Conservation (phyloP, 345 rosid genomes). For the Syzygium jambos region DNA sequence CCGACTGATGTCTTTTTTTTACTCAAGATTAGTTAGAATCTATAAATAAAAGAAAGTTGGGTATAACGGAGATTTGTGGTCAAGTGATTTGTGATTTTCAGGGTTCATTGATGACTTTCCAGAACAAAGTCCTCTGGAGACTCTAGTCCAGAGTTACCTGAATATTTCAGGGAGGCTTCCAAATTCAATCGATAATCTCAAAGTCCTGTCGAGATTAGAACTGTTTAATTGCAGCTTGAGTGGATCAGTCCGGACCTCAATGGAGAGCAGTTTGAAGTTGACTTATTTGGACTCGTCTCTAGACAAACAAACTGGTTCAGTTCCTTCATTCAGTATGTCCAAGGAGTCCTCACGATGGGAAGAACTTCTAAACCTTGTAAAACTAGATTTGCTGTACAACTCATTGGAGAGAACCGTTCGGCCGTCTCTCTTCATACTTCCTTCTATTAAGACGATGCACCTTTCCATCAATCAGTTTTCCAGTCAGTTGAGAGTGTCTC, state of each 20-base stretch:
- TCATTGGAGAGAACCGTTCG: constrained; percentile 20
- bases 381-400: constrained; percentile 16
- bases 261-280: constrained; percentile 10
- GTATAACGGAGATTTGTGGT: no score
- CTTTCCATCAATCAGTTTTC: constrained; percentile 11
- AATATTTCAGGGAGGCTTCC: no score
- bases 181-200: no score
- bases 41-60: no score
- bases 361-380: constrained; percentile 10
- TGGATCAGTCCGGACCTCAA: constrained; percentile 15
- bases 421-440: constrained; percentile 1
- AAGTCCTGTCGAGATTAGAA: no score
- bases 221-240: constrained; percentile 3
- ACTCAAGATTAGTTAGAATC: no score
- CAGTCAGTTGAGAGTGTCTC: constrained; percentile 1
- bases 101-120: no score
- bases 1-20: no score
- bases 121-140: no score
- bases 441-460: background rate
- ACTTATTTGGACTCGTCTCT: constrained; percentile 18
- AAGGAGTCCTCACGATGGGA: constrained; percentile 12
- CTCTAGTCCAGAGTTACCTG: no score
- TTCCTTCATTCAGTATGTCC: constrained; percentile 12
- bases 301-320: constrained; percentile 13
- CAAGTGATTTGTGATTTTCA: no score